Conservation (phyloP, 305 asterid species). For the Fraxinus greggii region DNA sequence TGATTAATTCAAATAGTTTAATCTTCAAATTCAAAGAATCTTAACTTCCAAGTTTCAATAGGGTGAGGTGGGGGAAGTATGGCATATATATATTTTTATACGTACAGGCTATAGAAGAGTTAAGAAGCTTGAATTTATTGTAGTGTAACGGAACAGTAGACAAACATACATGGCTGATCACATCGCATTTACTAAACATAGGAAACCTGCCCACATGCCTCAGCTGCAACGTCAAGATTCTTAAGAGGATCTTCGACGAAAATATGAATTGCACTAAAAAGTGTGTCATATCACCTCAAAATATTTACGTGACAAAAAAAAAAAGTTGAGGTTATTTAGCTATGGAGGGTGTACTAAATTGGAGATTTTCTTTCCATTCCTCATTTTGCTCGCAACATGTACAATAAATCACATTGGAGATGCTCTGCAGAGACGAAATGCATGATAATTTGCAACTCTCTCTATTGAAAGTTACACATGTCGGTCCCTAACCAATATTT, state of each 20-base stretch:
- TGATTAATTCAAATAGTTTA: background rate
- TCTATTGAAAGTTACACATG: conserved; percentile 1
- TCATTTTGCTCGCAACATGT: no score
- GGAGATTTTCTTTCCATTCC: no score
- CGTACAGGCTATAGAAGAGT: background rate
- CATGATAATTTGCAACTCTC: background rate
- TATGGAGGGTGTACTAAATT: no score
- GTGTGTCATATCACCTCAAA: background rate
- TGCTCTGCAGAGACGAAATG: background rate
- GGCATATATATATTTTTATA: background rate
- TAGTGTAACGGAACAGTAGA: conserved; percentile 12
- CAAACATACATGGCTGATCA: conserved; percentile 33
- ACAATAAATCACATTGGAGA: background rate
- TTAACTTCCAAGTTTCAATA: background rate
- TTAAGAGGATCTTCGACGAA: background rate
- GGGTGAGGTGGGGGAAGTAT: background rate
- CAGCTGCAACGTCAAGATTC: conserved; percentile 27
- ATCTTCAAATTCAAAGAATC: background rate
- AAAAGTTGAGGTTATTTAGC: background rate
- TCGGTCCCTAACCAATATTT: background rate
- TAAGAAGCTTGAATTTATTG: conserved; percentile 4
- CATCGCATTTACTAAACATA: conserved; percentile 42
- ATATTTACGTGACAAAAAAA: no score
- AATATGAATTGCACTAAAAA: background rate
- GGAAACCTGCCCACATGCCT: conserved; percentile 47